Conservation (phyloP, 2,329 filamentous ascomycete species). For the Xylariales sp. region DNA sequence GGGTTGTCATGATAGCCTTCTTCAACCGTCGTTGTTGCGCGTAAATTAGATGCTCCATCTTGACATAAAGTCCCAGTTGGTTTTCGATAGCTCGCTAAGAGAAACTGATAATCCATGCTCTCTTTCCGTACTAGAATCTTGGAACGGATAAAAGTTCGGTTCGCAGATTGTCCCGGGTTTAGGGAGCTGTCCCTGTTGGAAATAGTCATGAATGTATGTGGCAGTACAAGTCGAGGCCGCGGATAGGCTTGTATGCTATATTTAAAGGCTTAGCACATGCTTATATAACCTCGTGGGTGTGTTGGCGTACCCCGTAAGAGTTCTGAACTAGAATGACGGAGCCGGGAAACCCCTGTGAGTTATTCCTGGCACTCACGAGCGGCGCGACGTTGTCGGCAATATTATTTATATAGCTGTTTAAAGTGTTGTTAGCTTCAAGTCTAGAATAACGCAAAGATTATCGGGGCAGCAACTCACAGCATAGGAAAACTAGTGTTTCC, state of each 20-base stretch:
- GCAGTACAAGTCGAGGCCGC: slow-evolving; percentile 59
- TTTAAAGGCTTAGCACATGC: neutral
- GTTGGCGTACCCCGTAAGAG: slow-evolving; percentile 60
- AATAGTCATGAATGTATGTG: slow-evolving; percentile 56
- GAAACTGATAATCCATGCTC: slow-evolving; percentile 34
- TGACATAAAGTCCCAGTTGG: slow-evolving; percentile 28
- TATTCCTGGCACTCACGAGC: slow-evolving; percentile 47
- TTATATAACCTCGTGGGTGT: neutral
- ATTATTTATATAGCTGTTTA: slow-evolving; percentile 50
- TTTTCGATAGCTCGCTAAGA: slow-evolving; percentile 33
- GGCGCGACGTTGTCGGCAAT: slow-evolving; percentile 52
- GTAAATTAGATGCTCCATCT: slow-evolving; percentile 14
- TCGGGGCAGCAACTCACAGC: slow-evolving; percentile 37
- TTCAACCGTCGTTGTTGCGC: neutral
- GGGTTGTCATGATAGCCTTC: neutral
- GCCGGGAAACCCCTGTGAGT: slow-evolving; percentile 54
- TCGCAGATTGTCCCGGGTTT: slow-evolving; percentile 58
- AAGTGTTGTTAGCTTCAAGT: neutral
- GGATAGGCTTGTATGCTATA: slow-evolving; percentile 62
- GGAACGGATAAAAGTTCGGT: slow-evolving; percentile 58
- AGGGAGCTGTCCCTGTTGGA: slow-evolving; percentile 60
- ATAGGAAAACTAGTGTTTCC: slow-evolving; percentile 51
- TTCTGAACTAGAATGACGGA: slow-evolving; percentile 62
- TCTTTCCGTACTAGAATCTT: slow-evolving; percentile 33
- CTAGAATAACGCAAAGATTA: neutral